Evolutionary conservation across 148 eudicot genomes (phyloP).

Genomic region (Chenopodium quinoa): DNA sequence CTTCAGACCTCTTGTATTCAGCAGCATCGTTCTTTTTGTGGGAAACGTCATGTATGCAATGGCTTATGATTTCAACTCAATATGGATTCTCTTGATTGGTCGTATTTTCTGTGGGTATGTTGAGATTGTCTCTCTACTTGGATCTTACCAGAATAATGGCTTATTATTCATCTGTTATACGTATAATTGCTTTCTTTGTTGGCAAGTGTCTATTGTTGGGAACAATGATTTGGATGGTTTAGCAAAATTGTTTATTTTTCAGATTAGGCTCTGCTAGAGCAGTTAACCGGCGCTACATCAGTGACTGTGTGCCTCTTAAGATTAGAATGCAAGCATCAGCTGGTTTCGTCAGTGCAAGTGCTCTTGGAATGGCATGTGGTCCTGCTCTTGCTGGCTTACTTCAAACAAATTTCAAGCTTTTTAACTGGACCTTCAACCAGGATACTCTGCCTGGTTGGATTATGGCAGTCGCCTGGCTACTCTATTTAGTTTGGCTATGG

Average conservation of each 20-base stretch:
- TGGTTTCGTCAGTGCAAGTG: conserved; percentile 86
- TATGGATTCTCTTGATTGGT: conserved; percentile 64
- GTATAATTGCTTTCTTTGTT: neutral
- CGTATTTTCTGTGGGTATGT: conserved; percentile 78
- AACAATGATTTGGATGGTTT: neutral
- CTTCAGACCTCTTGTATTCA: conserved; percentile 66
- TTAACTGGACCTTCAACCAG: conserved; percentile 55
- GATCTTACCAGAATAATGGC: neutral
- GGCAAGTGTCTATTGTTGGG: neutral
- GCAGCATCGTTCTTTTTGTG: conserved; percentile 63
- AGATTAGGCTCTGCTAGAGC: conserved; percentile 86
- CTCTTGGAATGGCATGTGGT: conserved; percentile 92
- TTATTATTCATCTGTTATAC: neutral
- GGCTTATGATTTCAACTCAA: conserved; percentile 73
- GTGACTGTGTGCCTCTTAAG: conserved; percentile 81
- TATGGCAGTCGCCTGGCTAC: conserved; percentile 71
- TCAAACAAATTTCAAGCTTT: conserved; percentile 55
- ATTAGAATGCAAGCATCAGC: conserved; percentile 86
- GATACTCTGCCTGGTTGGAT: conserved; percentile 81
- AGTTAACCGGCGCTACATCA: conserved; percentile 77
- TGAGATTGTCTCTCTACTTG: conserved; percentile 1
- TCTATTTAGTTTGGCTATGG: conserved; percentile 58
- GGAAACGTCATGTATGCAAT: conserved; percentile 70
- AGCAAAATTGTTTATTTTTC: conserved; percentile 9
- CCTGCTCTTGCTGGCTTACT: conserved; percentile 82